Evolutionary conservation across 2,329 filamentous ascomycete species (phyloP).

Genomic region (Zasmidium citrigriseum): DNA sequence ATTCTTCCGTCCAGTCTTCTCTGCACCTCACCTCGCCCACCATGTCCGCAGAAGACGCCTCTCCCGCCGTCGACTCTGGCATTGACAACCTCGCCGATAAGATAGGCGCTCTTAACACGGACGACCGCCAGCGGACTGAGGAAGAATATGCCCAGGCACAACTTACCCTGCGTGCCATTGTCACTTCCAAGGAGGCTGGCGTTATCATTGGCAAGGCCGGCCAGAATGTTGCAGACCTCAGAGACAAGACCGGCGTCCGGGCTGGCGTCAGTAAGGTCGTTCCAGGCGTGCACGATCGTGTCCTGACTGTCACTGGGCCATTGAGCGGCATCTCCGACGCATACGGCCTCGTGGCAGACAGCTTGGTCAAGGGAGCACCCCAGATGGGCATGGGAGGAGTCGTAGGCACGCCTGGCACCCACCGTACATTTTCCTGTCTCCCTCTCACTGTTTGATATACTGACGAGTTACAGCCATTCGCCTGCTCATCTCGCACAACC

Average conservation of each 20-base stretch:
- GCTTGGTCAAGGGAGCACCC: conserved; percentile 88
- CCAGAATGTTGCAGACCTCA: conserved; percentile 95
- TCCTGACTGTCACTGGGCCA: conserved; percentile 89
- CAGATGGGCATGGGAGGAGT: conserved; percentile 95
- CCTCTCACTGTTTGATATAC: conserved; percentile 22
- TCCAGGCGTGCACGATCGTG: conserved; percentile 93
- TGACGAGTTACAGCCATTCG: conserved; percentile 71
- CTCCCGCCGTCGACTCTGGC: conserved; percentile 30
- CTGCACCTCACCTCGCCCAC: background rate
- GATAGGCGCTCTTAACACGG: conserved; percentile 43
- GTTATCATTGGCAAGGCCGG: conserved; percentile 99
- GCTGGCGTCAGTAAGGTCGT: conserved; percentile 99
- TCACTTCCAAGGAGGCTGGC: conserved; percentile 97
- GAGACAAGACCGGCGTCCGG: conserved; percentile 96
- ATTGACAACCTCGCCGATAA: conserved; percentile 42
- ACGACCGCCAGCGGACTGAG: conserved; percentile 86
- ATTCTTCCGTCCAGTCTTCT: background rate
- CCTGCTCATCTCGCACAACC: conserved; percentile 97
- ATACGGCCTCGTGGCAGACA: conserved; percentile 89
- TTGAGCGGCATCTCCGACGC: conserved; percentile 87
- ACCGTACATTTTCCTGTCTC: conserved; percentile 66
- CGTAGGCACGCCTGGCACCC: conserved; percentile 83
- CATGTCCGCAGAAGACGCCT: conserved; percentile 35
- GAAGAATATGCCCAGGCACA: conserved; percentile 94
- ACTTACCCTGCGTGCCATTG: conserved; percentile 92